phyloP scores from a whole-genome alignment of 352 stramenopile genomes.

The Aphanomyces invadans region DNA sequence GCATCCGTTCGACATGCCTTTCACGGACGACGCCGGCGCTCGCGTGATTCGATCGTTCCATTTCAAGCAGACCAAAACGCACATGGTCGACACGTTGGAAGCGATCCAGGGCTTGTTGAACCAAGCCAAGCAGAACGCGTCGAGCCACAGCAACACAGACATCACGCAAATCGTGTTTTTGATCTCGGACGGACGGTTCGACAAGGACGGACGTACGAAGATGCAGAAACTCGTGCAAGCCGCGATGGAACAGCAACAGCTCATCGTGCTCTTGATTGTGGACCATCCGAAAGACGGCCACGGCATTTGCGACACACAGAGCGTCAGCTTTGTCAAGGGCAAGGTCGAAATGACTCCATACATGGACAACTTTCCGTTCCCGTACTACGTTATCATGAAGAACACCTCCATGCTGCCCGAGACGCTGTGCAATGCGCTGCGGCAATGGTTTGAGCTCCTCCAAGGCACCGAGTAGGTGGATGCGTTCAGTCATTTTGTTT shows the following conservation, averaged over 20 bases:
- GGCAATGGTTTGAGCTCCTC: slow-evolving; percentile 99
- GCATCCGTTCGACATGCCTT: slow-evolving; percentile 95
- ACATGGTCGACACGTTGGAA: slow-evolving; percentile 93
- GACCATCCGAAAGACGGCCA: slow-evolving; percentile 68
- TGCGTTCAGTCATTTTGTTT: no score
- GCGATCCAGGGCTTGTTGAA: slow-evolving; percentile 89
- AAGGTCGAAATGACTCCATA: slow-evolving; percentile 96
- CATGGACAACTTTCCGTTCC: slow-evolving; percentile 99
- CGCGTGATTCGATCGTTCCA: slow-evolving; percentile 92
- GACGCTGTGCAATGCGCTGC: slow-evolving; percentile 97
- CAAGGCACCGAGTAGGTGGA: slow-evolving; percentile 26
- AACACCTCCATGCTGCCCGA: slow-evolving; percentile 95
- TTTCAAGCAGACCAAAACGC: slow-evolving; percentile 96
- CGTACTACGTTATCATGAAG: slow-evolving; percentile 98
- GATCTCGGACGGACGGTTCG: slow-evolving; percentile 98
- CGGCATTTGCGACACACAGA: slow-evolving; percentile 97
- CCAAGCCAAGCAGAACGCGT: slow-evolving; percentile 50
- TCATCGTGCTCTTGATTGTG: slow-evolving; percentile 98
- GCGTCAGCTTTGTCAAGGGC: slow-evolving; percentile 93
- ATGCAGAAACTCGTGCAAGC: slow-evolving; percentile 95
- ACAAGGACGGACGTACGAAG: slow-evolving; percentile 91
- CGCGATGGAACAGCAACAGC: slow-evolving; percentile 95
- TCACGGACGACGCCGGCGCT: slow-evolving; percentile 93
- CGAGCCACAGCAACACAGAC: slow-evolving; percentile 51
- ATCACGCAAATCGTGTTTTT: slow-evolving; percentile 98